Conservation (phyloP, 2,329 filamentous ascomycete genomes). For the Juglanconis sp. region DNA sequence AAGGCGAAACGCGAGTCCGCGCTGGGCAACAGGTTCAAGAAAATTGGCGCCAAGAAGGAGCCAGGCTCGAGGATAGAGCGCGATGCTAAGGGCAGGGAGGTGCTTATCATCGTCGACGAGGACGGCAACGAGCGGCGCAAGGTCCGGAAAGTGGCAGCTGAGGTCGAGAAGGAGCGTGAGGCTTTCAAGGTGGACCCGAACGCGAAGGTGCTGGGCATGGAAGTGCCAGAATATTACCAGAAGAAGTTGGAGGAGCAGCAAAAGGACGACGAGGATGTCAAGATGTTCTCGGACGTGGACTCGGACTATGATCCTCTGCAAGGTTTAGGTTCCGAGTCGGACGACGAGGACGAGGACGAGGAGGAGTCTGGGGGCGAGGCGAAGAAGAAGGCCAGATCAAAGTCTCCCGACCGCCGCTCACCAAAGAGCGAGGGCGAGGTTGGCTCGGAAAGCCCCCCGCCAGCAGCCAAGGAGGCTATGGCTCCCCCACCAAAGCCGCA, state of each 20-base stretch:
- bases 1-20: slow-evolving; percentile 48
- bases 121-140: slow-evolving; percentile 65
- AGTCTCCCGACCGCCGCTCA: not conserved
- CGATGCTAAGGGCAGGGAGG: slow-evolving; percentile 59
- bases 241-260: slow-evolving; percentile 45
- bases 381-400: slow-evolving; percentile 19
- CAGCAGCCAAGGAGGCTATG: slow-evolving; percentile 34
- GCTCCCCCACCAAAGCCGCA: slow-evolving; percentile 42
- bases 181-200: slow-evolving; percentile 51
- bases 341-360: slow-evolving; percentile 32
- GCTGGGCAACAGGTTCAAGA: slow-evolving; percentile 61
- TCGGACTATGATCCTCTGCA: slow-evolving; percentile 68
- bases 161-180: slow-evolving; percentile 34
- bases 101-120: slow-evolving; percentile 64
- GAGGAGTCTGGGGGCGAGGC: slow-evolving; percentile 29
- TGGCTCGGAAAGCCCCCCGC: slow-evolving; percentile 21
- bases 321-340: slow-evolving; percentile 49
- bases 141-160: slow-evolving; percentile 50
- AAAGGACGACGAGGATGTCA: slow-evolving; percentile 52
- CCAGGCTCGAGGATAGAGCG: slow-evolving; percentile 57
- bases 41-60: slow-evolving; percentile 55
- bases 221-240: slow-evolving; percentile 58
- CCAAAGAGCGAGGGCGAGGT: slow-evolving; percentile 21
- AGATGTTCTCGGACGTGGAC: slow-evolving; percentile 65
- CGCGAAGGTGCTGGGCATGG: slow-evolving; percentile 60